Percentiles rank a stretch among this genome's conserved stretches.
These are phyloP conservation scores for Musa troglodytarum DNA, from an alignment of 176 grass and related monocot species.

Conservation along the genomic window DNA sequence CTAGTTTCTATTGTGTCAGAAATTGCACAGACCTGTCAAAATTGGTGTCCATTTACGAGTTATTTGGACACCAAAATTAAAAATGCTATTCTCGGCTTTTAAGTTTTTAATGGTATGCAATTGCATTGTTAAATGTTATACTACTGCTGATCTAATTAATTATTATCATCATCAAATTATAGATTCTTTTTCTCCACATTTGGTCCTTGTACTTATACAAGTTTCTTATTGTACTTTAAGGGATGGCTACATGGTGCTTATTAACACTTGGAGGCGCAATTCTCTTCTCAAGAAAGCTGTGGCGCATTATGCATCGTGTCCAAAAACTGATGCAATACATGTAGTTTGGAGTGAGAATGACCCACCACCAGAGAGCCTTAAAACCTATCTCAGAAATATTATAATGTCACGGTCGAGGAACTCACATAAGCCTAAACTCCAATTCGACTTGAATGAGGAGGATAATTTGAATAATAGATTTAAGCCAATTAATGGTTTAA, in stretches of 20 bases:
- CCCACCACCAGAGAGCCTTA: slow-evolving; percentile 11
- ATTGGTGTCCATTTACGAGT: too few relatives aligned
- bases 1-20: not conserved
- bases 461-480: slow-evolving; percentile 74
- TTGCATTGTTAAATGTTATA: not conserved
- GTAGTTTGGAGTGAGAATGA: slow-evolving; percentile 14
- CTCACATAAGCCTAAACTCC: not conserved
- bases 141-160: not conserved
- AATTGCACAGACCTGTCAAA: not conserved
- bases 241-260: slow-evolving; percentile 13
- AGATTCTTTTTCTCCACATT: not conserved
- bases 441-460: slow-evolving; percentile 14
- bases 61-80: too few relatives aligned
- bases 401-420: slow-evolving; percentile 5
- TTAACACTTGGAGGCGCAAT: slow-evolving; percentile 22
- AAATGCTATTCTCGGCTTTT: not conserved
- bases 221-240: not conserved
- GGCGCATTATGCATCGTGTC: slow-evolving; percentile 19
- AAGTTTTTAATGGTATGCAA: not conserved
- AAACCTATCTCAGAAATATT: slow-evolving; percentile 2
- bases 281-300: slow-evolving; percentile 25
- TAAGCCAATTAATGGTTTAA: slow-evolving; percentile 50
- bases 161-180: not conserved
- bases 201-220: not conserved
- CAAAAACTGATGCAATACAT: slow-evolving; percentile 16